A percentile compares a stretch with the other conserved stretches of the same genome.
phyloP scores from a whole-genome alignment of 1,139 yeast genomes.

The Nadsonia commutata region DNA sequence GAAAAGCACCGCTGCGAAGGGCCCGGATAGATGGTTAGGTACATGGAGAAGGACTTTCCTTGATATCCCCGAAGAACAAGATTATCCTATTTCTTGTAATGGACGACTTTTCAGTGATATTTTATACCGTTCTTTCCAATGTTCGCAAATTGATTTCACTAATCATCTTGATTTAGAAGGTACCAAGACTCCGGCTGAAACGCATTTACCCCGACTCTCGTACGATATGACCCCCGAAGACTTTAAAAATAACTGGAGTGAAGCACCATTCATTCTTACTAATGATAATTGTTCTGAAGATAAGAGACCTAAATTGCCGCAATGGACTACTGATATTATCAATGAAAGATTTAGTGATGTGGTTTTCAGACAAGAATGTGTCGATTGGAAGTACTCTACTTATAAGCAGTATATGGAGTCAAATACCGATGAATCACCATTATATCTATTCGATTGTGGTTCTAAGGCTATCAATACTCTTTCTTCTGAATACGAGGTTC shows the following conservation, averaged over 20 bases:
- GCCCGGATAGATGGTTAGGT: constrained; percentile 42
- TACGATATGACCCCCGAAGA: constrained; percentile 27
- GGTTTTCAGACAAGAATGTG: constrained; percentile 69
- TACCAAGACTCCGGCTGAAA: constrained; percentile 33
- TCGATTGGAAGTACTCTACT: constrained; percentile 54
- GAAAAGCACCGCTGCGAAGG: constrained; percentile 8
- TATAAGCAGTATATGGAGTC: constrained; percentile 46
- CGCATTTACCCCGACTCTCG: constrained; percentile 11
- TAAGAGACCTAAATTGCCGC: constrained; percentile 24
- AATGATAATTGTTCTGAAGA: constrained; percentile 12
- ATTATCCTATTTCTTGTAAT: constrained; percentile 23
- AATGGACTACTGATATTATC: constrained; percentile 43
- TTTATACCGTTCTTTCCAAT: constrained; percentile 65
- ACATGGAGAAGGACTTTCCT: constrained; percentile 61
- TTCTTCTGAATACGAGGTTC: constrained; percentile 12
- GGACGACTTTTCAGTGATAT: constrained; percentile 41
- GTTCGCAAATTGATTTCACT: constrained; percentile 52
- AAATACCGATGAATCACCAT: constrained; percentile 68
- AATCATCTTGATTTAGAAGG: constrained; percentile 27
- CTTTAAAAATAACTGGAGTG: constrained; percentile 35
- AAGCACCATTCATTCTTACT: constrained; percentile 53
- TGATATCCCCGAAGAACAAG: constrained; percentile 27
- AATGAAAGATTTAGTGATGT: constrained; percentile 41
- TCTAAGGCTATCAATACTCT: constrained; percentile 32
- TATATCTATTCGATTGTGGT: constrained; percentile 72